Base-by-base conservation (phyloP, 1,139 yeast species). In the Kodamaea ohmeri region DNA sequence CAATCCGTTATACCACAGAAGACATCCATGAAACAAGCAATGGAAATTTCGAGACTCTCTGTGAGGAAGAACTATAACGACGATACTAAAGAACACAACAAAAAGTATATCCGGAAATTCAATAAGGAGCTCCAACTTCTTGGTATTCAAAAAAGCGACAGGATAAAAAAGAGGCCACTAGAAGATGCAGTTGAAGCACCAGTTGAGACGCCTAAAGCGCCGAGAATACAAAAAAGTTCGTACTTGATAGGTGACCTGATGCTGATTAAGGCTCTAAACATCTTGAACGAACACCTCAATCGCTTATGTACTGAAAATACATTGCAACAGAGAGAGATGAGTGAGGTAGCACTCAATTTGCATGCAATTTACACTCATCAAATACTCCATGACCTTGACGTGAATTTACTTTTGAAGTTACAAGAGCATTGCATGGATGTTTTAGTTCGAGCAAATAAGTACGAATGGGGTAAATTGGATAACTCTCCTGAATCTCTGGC, bases 21-120 rank as follows among this genome's bases (percentile, higher is more conserved):
- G 4, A 5, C 6, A 25, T 6, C 29, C 6, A 6, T n/a, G 12
- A 15, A 27, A n/a, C n/a, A 16, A 14, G 20, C 11, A 25, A 8
- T n/a, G 11, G 40, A 41, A 18, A 34, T 32, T 3, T 14, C 42
- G 4, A 40, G 53, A 26, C 39, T 49, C 3, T 49, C 53, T 2
- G 49, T 49, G 11, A 41, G 53, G 24, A 47, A 48, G 29, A 39
- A 36, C 16, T 49, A 46, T 37, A 17, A 30, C 6, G 43, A 39
- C 13, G 41, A 40, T 5, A 36, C 38, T 4, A 16, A 22, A 16
- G 15, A 21, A 6, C 53, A 49, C 25, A 49, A 49, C 19, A 30
- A 39, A 11, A 44, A 39, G 28, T 49, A 49, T 35, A 21, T 37
- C 8, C 19, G 43, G 11, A 49, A 48, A 25, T 47, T 38, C 25